These are phyloP conservation scores for Biancaea sappan DNA, from an alignment of 306 rosid genomes.

Conservation along the genomic window DNA sequence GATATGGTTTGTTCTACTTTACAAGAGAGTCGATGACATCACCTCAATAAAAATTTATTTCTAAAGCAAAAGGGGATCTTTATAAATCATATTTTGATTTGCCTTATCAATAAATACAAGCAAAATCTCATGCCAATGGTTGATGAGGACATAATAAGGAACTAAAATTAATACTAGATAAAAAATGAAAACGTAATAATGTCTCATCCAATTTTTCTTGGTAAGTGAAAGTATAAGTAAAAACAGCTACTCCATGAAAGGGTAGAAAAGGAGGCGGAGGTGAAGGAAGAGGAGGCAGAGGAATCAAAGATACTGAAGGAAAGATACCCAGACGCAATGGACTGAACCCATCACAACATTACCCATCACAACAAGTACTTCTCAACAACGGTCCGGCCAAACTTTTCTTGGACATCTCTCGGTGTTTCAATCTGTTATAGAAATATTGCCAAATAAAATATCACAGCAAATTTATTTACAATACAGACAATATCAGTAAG, in stretches of 20 bases:
- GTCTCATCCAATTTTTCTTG: constrained; percentile 30
- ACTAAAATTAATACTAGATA: background rate
- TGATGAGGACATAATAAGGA: background rate
- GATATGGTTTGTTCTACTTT: background rate
- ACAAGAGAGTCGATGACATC: background rate
- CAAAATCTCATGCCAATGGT: constrained; percentile 30
- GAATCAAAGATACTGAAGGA: constrained; percentile 15
- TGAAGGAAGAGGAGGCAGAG: background rate
- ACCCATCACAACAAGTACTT: constrained; percentile 63
- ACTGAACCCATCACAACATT: constrained; percentile 37
- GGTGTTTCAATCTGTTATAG: constrained; percentile 83
- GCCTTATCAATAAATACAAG: constrained; percentile 10
- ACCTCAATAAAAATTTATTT: background rate
- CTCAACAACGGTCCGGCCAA: constrained; percentile 92
- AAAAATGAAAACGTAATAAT: constrained; percentile 9
- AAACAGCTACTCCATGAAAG: constrained; percentile 1
- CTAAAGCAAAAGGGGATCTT: background rate
- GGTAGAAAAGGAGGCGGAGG: background rate
- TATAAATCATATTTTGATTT: constrained; percentile 29
- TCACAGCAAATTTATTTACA: constrained; percentile 12
- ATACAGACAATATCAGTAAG: constrained; percentile 16
- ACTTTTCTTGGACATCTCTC: constrained; percentile 86
- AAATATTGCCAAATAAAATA: constrained; percentile 21
- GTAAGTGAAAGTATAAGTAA: background rate
- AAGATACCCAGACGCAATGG: constrained; percentile 29